A percentile compares a stretch with the other conserved stretches of the same genome.
Conservation (phyloP, 2,329 filamentous ascomycete genomes). For the Blastomyces gilchristii region DNA sequence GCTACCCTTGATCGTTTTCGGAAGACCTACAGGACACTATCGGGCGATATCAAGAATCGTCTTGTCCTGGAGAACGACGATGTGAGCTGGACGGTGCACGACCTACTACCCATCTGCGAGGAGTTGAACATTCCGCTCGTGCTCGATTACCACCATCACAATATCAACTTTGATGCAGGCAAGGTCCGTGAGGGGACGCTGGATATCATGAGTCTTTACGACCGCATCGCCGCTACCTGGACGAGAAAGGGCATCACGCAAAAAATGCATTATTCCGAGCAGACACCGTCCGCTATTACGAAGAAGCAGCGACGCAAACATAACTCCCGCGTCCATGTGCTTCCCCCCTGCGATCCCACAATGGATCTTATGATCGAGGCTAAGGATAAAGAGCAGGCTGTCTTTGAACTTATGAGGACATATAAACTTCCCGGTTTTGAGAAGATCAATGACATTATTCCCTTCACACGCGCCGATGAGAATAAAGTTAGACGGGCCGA, state of each 20-base stretch:
- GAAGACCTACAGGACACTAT: slow-evolving; percentile 58
- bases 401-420: slow-evolving; percentile 84
- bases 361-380: slow-evolving; percentile 99
- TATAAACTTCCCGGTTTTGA: slow-evolving; percentile 76
- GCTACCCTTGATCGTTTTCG: slow-evolving; percentile 71
- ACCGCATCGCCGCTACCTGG: slow-evolving; percentile 76
- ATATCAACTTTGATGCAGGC: slow-evolving; percentile 71
- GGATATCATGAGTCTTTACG: slow-evolving; percentile 66
- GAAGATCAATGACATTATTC: slow-evolving; percentile 64
- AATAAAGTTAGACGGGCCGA: slow-evolving; percentile 45
- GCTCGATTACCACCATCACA: slow-evolving; percentile 90
- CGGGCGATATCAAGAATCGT: slow-evolving; percentile 62
- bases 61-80: slow-evolving; percentile 93
- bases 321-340: slow-evolving; percentile 61
- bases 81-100: slow-evolving; percentile 84
- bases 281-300: slow-evolving; percentile 64
- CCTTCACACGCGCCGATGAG: slow-evolving; percentile 66
- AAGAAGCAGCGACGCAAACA: slow-evolving; percentile 73
- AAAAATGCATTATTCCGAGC: slow-evolving; percentile 96
- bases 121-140: slow-evolving; percentile 90
- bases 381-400: slow-evolving; percentile 94
- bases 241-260: slow-evolving; percentile 71
- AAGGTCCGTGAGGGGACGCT: slow-evolving; percentile 71
- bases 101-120: slow-evolving; percentile 79
- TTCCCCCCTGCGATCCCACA: slow-evolving; percentile 70